phyloP scores from a whole-genome alignment of 1,284 basidiomycete species.

The Cryptococcus sp. region DNA sequence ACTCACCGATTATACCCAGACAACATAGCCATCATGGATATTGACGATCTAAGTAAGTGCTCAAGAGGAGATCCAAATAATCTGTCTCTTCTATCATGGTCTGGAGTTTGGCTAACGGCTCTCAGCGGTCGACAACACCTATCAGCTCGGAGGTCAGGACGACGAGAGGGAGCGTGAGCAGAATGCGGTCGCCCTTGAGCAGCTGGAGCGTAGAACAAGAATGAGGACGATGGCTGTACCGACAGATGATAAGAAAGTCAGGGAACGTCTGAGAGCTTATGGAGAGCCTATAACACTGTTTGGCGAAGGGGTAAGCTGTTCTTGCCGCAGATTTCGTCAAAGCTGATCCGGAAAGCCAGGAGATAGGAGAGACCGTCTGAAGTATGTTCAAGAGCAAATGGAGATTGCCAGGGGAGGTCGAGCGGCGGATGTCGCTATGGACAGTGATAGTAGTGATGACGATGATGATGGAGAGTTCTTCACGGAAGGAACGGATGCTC shows the following conservation, averaged over 20 bases:
- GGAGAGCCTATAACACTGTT: constrained; percentile 96
- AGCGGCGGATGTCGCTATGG: constrained; percentile 51
- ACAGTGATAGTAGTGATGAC: constrained; percentile 50
- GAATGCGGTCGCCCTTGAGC: constrained; percentile 75
- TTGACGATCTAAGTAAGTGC: constrained; percentile 40
- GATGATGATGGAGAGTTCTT: constrained; percentile 93
- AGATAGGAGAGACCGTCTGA: constrained; percentile 81
- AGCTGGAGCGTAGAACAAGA: constrained; percentile 91
- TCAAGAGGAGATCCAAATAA: neutral
- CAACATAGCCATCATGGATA: constrained; percentile 34
- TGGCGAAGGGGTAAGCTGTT: constrained; percentile 79
- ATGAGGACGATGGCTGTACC: constrained; percentile 92
- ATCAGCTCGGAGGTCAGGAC: constrained; percentile 44
- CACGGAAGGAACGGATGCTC: constrained; percentile 78
- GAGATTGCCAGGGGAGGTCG: constrained; percentile 57
- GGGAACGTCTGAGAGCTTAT: constrained; percentile 79
- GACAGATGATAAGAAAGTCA: constrained; percentile 91
- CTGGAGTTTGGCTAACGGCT: constrained; percentile 1
- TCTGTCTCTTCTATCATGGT: neutral
- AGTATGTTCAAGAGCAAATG: constrained; percentile 85
- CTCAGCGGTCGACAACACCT: constrained; percentile 43
- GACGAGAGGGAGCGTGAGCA: constrained; percentile 50
- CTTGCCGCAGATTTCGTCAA: constrained; percentile 25
- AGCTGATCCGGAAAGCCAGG: constrained; percentile 42
- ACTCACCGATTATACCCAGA: too few relatives aligned